Evolutionary conservation across 2,329 filamentous ascomycete species (phyloP).

Genomic region (Talaromyces sp.): DNA sequence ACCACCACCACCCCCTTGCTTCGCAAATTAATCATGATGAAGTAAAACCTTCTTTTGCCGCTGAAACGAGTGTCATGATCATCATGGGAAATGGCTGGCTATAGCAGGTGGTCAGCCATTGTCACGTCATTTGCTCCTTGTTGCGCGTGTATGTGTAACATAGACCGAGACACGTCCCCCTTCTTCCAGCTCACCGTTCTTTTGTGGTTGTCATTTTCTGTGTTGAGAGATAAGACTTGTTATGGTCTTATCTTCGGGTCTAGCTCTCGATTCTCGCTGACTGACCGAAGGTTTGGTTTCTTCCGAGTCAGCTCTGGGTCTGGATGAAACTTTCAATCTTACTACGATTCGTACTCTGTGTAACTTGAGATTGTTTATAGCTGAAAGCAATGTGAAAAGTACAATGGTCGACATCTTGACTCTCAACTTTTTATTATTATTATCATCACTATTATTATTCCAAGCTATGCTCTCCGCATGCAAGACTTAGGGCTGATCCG

Average conservation of each 20-base stretch:
- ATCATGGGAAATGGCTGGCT: background rate
- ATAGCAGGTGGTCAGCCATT: background rate
- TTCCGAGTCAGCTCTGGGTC: background rate
- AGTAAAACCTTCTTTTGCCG: background rate
- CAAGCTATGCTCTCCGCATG: background rate
- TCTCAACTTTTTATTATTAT: background rate
- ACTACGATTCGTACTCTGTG: background rate
- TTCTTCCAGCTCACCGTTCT: constrained; percentile 9
- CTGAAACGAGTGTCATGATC: constrained; percentile 7
- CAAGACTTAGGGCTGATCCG: constrained; percentile 1
- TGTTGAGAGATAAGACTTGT: background rate
- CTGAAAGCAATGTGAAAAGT: background rate
- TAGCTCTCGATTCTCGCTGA: background rate
- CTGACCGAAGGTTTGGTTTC: background rate
- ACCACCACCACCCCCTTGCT: constrained; percentile 7
- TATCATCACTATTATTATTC: background rate
- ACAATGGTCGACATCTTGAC: background rate
- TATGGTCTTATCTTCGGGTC: background rate
- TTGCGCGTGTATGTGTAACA: background rate
- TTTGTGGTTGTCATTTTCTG: background rate
- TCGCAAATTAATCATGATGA: constrained; percentile 3
- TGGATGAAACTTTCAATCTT: background rate
- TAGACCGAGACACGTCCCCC: background rate
- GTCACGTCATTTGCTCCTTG: background rate
- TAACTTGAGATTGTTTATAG: background rate